Evolutionary conservation across 345 rosid species (phyloP).

Genomic region (Gossypium turneri): DNA sequence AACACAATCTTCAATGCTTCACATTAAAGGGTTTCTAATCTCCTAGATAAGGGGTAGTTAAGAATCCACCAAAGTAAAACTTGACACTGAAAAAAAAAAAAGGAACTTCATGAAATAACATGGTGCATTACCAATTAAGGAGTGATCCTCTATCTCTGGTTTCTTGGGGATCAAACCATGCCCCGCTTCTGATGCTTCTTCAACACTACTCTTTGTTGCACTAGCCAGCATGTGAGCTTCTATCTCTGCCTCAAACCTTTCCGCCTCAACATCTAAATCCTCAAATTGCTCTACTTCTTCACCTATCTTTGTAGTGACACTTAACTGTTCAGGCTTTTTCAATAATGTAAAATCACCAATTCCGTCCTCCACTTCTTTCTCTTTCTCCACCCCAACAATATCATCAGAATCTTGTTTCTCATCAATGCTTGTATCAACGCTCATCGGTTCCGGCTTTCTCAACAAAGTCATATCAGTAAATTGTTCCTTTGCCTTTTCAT

Average conservation of each 20-base stretch:
- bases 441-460: constrained; percentile 52
- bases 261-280: constrained; percentile 18
- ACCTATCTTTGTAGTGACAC: constrained; percentile 17
- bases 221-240: constrained; percentile 17
- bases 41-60: not conserved
- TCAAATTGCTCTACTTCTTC: constrained; percentile 22
- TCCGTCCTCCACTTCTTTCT: constrained; percentile 24
- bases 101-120: not conserved
- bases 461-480: constrained; percentile 78
- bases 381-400: constrained; percentile 15
- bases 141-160: constrained; percentile 20
- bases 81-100: not conserved
- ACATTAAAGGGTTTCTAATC: not conserved
- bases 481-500: constrained; percentile 45
- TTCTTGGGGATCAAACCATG: constrained; percentile 9
- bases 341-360: constrained; percentile 45
- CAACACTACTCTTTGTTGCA: not conserved
- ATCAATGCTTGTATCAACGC: constrained; percentile 14
- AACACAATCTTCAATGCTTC: constrained; percentile 19
- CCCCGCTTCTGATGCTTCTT: constrained; percentile 19
- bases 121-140: constrained; percentile 29
- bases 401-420: constrained; percentile 15
- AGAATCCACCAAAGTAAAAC: not conserved
- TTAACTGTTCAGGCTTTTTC: constrained; percentile 43
- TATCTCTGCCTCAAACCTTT: constrained; percentile 18